These are phyloP conservation scores for Phytophthora sansomeana DNA, from an alignment of 352 stramenopile genomes.

Conservation along the genomic window DNA sequence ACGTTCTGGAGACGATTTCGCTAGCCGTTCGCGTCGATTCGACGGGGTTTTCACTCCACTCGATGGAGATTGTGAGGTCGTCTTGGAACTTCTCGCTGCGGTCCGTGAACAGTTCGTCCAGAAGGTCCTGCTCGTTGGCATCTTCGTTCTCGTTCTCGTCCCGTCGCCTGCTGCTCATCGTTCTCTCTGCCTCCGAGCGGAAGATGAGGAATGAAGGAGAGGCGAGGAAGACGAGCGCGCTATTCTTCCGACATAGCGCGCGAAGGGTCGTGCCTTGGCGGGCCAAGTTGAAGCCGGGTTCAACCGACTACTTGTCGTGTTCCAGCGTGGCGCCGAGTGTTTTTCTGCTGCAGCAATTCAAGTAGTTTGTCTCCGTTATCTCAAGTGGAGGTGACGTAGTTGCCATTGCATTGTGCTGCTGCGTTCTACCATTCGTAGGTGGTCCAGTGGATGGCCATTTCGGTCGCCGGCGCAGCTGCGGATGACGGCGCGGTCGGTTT, in stretches of 20 bases:
- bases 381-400: too few species aligned
- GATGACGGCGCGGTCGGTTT: background rate
- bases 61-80: conserved; percentile 18
- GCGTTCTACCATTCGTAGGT: too few species aligned
- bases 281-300: conserved; percentile 25
- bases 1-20: background rate
- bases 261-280: conserved; percentile 22
- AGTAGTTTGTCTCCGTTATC: too few species aligned
- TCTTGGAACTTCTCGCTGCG: conserved; percentile 26
- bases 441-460: background rate
- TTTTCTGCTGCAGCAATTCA: background rate
- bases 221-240: background rate
- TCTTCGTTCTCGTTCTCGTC: conserved; percentile 33
- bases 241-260: conserved; percentile 24
- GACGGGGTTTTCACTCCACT: conserved; percentile 3
- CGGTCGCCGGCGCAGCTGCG: background rate
- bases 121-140: conserved; percentile 21
- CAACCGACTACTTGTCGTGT: conserved; percentile 26
- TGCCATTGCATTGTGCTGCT: too few species aligned
- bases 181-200: conserved; percentile 16
- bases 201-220: conserved; percentile 23
- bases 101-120: conserved; percentile 40
- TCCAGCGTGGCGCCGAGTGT: background rate
- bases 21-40: background rate
- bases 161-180: conserved; percentile 14